Conservation (phyloP, 495 filamentous ascomycete genomes). For the Aspergillus coremiiformis region DNA sequence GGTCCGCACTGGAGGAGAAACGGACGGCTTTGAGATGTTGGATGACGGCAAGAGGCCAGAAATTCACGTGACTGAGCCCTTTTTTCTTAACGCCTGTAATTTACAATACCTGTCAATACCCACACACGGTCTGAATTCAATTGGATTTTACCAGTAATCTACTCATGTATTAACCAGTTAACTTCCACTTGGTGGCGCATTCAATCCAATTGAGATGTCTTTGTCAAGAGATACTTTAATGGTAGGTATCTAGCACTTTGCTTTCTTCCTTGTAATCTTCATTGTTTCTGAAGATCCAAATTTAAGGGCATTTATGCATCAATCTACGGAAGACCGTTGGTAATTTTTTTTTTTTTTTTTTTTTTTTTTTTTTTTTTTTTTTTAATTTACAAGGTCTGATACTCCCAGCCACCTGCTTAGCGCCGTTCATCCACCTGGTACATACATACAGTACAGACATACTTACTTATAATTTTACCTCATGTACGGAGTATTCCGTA, state of each 20-base stretch:
- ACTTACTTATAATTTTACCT: too few species aligned
- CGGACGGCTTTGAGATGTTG: conserved; percentile 21
- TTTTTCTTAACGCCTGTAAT: background rate
- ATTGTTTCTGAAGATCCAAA: background rate
- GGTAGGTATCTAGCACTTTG: background rate
- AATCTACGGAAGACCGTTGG: too few species aligned
- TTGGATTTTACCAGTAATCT: background rate
- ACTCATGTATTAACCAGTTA: too few species aligned
- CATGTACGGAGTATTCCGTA: too few species aligned
- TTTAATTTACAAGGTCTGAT: too few species aligned
- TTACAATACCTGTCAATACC: background rate
- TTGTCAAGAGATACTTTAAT: background rate
- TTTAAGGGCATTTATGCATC: background rate
- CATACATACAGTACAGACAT: too few species aligned
- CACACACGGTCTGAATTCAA: background rate
- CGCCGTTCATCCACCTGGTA: background rate
- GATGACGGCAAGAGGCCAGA: conserved; percentile 34
- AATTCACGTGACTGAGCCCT: conserved; percentile 28
- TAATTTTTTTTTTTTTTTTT: too few species aligned
- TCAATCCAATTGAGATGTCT: background rate
- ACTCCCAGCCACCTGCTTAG: background rate
- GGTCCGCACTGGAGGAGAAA: conserved; percentile 20
- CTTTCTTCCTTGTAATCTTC: background rate
- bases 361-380: too few species aligned
- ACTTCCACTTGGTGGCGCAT: background rate